Evolutionary conservation across 108 stramenopile species (phyloP).

Genomic region (Nitzschia sp.): DNA sequence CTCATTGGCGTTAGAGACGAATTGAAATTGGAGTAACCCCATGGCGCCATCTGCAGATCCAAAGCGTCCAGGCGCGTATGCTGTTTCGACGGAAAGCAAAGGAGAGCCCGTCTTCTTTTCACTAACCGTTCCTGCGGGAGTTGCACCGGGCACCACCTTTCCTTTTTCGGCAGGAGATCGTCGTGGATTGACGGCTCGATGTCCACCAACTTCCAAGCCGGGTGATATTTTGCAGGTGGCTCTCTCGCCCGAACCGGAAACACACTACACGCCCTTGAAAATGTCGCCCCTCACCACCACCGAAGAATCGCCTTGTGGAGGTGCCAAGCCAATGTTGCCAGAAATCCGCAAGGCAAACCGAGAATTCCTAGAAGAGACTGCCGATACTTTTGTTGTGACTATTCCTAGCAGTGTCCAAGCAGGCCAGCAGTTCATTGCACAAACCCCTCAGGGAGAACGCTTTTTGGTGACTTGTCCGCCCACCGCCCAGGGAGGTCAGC

Average conservation of each 20-base stretch:
- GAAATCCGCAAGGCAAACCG: slow-evolving; percentile 54
- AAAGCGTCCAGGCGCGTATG: slow-evolving; percentile 58
- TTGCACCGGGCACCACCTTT: slow-evolving; percentile 72
- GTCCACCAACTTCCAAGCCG: slow-evolving; percentile 66
- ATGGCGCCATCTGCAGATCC: not conserved
- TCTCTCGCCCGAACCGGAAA: slow-evolving; percentile 72
- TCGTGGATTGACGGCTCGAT: slow-evolving; percentile 68
- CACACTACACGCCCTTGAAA: slow-evolving; percentile 40
- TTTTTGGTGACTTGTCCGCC: slow-evolving; percentile 84
- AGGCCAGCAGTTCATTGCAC: slow-evolving; percentile 81
- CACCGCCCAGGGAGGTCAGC: slow-evolving; percentile 69
- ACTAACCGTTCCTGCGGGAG: slow-evolving; percentile 73
- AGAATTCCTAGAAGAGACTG: slow-evolving; percentile 29
- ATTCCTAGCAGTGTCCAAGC: slow-evolving; percentile 74
- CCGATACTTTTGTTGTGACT: slow-evolving; percentile 79
- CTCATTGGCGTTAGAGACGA: too few species aligned
- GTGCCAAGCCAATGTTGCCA: slow-evolving; percentile 60
- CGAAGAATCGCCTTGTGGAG: slow-evolving; percentile 40
- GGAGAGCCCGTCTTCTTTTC: slow-evolving; percentile 75
- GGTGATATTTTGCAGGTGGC: slow-evolving; percentile 82
- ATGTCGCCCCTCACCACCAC: slow-evolving; percentile 61
- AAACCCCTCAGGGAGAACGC: slow-evolving; percentile 68
- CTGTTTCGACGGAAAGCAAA: slow-evolving; percentile 46
- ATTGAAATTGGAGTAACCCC: too few species aligned
- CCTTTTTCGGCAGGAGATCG: slow-evolving; percentile 68